These are phyloP conservation scores for Tricholoma bakamatsutake DNA, from an alignment of 768 basidiomycete species.

Conservation along the genomic window DNA sequence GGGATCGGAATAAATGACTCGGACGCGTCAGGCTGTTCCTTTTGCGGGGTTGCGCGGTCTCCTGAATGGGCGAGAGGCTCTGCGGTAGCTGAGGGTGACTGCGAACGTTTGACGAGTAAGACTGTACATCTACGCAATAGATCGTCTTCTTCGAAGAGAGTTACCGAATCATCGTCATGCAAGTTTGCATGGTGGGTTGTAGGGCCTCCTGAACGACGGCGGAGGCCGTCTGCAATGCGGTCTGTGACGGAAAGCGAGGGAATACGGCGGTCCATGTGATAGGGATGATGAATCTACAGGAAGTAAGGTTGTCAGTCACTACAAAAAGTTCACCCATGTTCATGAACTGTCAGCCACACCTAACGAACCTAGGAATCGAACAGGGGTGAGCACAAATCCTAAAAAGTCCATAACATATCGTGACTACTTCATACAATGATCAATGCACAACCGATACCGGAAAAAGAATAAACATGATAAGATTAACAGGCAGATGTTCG, in stretches of 20 bases:
- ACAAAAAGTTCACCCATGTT: not conserved
- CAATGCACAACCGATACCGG: slow-evolving; percentile 3
- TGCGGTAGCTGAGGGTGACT: not conserved
- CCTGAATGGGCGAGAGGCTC: not conserved
- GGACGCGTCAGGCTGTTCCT: not conserved
- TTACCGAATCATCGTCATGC: not conserved
- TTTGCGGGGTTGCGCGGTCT: not conserved
- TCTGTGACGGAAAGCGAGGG: slow-evolving; percentile 3
- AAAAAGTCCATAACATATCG: slow-evolving; percentile 13
- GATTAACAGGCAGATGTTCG: slow-evolving; percentile 10
- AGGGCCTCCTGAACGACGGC: slow-evolving; percentile 10
- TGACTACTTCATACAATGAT: slow-evolving; percentile 14
- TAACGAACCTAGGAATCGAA: not conserved
- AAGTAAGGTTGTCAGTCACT: slow-evolving; percentile 8
- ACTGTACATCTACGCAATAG: not conserved
- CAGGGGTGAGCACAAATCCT: not conserved
- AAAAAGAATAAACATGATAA: slow-evolving; percentile 7
- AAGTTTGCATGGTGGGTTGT: not conserved
- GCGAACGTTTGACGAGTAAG: not conserved
- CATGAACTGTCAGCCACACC: not conserved
- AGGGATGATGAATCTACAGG: not conserved
- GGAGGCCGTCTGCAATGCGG: slow-evolving; percentile 1
- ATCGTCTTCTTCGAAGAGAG: not conserved
- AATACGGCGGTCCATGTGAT: slow-evolving; percentile 5
- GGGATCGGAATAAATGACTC: slow-evolving; percentile 3